phyloP scores from a whole-genome alignment of 129 eudicot species.

The Pulicaria dysenterica region DNA sequence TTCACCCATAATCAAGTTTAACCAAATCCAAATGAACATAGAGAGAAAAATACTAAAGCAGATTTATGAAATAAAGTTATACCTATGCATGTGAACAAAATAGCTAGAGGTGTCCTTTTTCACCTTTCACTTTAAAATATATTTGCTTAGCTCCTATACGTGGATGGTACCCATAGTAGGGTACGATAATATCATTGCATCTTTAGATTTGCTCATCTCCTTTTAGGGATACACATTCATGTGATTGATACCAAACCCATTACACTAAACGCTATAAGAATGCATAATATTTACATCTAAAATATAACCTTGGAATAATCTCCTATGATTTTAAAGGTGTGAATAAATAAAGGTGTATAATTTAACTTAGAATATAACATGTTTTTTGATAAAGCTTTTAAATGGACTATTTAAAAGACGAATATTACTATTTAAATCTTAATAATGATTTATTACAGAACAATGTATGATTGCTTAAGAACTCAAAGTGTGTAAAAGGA shows the following conservation, averaged over 20 bases:
- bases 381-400: no score
- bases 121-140: conserved; percentile 4
- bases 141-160: conserved; percentile 5
- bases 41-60: no score
- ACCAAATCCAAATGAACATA: no score
- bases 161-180: conserved; percentile 12
- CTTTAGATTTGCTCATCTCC: conserved; percentile 11
- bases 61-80: background rate
- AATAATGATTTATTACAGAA: no score
- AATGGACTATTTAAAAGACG: no score
- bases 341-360: no score
- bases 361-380: no score
- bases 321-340: conserved; percentile 20
- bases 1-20: no score
- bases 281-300: conserved; percentile 4
- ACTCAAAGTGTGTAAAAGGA: no score
- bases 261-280: no score
- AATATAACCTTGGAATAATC: conserved; percentile 20
- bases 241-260: conserved; percentile 22
- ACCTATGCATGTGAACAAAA: background rate
- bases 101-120: background rate
- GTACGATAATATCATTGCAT: conserved; percentile 4
- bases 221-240: conserved; percentile 21
- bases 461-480: no score
- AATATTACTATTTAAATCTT: no score